Base-by-base conservation (phyloP, 768 basidiomycete genomes). In the Serendipita sp. region DNA sequence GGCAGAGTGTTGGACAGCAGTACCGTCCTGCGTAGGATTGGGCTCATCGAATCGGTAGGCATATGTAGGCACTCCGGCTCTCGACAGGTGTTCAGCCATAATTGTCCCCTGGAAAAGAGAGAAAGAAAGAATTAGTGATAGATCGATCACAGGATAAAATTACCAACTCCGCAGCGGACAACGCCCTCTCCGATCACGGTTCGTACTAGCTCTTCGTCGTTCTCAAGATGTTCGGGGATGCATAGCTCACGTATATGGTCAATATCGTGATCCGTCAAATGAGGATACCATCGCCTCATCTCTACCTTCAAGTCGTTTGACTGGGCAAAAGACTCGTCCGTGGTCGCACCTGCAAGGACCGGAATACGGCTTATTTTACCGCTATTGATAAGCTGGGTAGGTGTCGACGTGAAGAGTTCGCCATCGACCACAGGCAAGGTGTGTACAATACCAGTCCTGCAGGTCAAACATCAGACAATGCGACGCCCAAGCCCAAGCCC, bases 391-490 rank as follows among this genome's bases (percentile, higher is more conserved):
- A 75, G 74, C 34, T 70, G 69, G 0, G 81, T 81, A 0, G 83
- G 83, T 65, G 74, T 75, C n/a, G 79, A 78, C 1, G 77, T 75
- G 65, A 86, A 73, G 5, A 81, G 66, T 51, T 76, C 76, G 0
- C 80, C 80, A 67, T 85, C 85, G 4, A 85, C 51, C 8, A 84
- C 80, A 2, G 83, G 83, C 47, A 73, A 74, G 74, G 83, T 86
- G 68, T 24, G 24, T 24, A 24, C 24, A 24, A 24, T 81, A 86
- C 4, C 75, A 72, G 24, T 24, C 24, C 24, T 24, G 1, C 24
- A 24, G 24, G 24, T 24, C 24, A 24, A 24, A 24, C 24, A 24
- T 24, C 24, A 24, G 24, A 24, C 24, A 24, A 24, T 24, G 24
- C 24, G 24, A 24, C 24, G 24, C 24, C 24, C 24, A 24, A 24